Conservation (phyloP, 805 yeast genomes). For the Jamesozyma lodderae region DNA sequence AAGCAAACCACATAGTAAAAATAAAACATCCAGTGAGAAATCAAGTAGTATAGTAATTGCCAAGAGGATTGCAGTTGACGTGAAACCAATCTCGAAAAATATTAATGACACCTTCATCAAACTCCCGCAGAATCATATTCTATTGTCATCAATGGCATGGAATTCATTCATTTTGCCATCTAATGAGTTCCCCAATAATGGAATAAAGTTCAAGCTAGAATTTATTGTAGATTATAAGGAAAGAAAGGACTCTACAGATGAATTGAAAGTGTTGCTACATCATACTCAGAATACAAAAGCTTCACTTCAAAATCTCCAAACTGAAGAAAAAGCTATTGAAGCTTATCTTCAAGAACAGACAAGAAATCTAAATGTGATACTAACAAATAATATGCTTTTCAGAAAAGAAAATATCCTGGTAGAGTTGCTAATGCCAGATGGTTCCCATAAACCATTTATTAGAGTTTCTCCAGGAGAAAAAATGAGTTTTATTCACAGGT, state of each 20-base stretch:
- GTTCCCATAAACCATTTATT: neutral
- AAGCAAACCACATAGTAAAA: neutral
- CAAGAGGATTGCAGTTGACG: constrained; percentile 3
- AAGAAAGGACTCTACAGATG: neutral
- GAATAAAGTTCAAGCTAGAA: constrained; percentile 35
- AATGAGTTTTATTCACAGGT: neutral
- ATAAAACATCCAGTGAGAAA: neutral
- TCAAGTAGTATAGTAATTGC: neutral
- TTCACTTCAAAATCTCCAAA: too few relatives aligned
- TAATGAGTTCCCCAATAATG: constrained; percentile 11
- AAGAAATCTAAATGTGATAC: too few relatives aligned
- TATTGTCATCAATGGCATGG: constrained; percentile 43
- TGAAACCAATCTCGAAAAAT: neutral
- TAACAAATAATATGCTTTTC: constrained; percentile 13
- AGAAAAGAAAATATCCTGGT: constrained; percentile 6
- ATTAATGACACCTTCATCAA: constrained; percentile 2
- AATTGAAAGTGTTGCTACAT: neutral
- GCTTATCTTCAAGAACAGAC: too few relatives aligned
- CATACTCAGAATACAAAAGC: neutral
- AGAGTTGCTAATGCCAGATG: constrained; percentile 8
- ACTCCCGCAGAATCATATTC: constrained; percentile 20
- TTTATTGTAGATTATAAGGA: constrained; percentile 12
- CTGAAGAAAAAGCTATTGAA: too few relatives aligned
- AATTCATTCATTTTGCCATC: constrained; percentile 34
- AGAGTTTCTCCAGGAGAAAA: neutral